A percentile compares a stretch with the other conserved stretches of the same genome.
Evolutionary conservation across 2,329 filamentous ascomycete genomes (phyloP).

Genomic region (Epichloe hybrida): DNA sequence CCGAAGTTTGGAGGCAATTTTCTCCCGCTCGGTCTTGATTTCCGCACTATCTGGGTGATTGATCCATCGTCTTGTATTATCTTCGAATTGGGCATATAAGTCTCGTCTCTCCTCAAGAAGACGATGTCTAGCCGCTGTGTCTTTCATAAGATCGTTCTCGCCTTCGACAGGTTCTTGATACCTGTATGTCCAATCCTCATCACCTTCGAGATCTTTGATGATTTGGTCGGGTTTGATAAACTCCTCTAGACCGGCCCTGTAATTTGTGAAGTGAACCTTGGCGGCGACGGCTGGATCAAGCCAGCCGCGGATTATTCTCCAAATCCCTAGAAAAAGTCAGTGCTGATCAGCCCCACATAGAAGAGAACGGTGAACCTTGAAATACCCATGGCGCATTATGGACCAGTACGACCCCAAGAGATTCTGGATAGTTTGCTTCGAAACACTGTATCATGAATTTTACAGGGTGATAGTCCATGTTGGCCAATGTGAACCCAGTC

Average conservation of each 20-base stretch:
- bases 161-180: slow-evolving; percentile 63
- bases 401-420: slow-evolving; percentile 74
- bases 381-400: slow-evolving; percentile 98
- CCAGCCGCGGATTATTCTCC: slow-evolving; percentile 92
- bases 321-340: slow-evolving; percentile 49
- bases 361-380: slow-evolving; percentile 47
- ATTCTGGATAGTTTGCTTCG: slow-evolving; percentile 96
- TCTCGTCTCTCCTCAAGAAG: slow-evolving; percentile 49
- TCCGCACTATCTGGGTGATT: slow-evolving; percentile 25
- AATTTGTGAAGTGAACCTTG: slow-evolving; percentile 90
- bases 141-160: slow-evolving; percentile 67
- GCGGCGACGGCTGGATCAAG: slow-evolving; percentile 88
- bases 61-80: slow-evolving; percentile 65
- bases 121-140: slow-evolving; percentile 45
- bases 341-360: background rate
- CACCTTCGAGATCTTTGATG: slow-evolving; percentile 71
- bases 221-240: slow-evolving; percentile 63
- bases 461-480: slow-evolving; percentile 96
- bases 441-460: slow-evolving; percentile 99
- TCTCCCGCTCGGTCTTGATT: slow-evolving; percentile 43
- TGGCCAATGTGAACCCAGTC: slow-evolving; percentile 83
- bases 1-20: slow-evolving; percentile 48
- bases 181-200: slow-evolving; percentile 70
- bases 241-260: slow-evolving; percentile 59
- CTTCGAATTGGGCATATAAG: slow-evolving; percentile 63